Percentiles rank a stretch among this genome's conserved stretches.
phyloP scores from a whole-genome alignment of 208 protist species.

The Wallacemonas sp. region DNA sequence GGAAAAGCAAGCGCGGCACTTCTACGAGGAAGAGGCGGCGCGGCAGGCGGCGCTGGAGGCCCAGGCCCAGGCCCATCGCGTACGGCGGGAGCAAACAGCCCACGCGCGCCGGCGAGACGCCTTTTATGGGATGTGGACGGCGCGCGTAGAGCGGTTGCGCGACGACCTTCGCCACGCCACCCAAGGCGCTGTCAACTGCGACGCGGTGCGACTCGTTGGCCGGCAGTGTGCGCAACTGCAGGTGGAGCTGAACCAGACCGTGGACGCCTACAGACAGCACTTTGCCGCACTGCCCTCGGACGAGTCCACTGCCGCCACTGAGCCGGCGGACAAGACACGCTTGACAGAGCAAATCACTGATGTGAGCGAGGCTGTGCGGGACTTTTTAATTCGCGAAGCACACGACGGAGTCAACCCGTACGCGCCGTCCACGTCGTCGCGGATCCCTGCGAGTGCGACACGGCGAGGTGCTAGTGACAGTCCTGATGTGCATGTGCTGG shows the following conservation, averaged over 20 bases:
- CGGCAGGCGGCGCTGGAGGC: constrained; percentile 10
- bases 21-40: constrained; percentile 17
- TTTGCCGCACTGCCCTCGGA: too few relatives aligned
- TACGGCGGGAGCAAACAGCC: constrained; percentile 14
- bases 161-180: constrained; percentile 23
- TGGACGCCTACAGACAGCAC: constrained; percentile 23
- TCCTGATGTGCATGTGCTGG: too few relatives aligned
- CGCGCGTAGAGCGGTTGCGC: constrained; percentile 12
- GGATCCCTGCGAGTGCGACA: background rate
- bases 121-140: constrained; percentile 21
- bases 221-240: constrained; percentile 25
- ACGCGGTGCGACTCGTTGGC: constrained; percentile 12
- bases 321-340: constrained; percentile 8
- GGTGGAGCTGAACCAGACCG: constrained; percentile 21
- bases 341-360: background rate
- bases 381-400: background rate
- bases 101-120: constrained; percentile 18
- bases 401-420: constrained; percentile 4
- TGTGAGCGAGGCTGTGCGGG: constrained; percentile 2
- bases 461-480: too few relatives aligned
- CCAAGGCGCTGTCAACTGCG: background rate
- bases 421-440: background rate
- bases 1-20: constrained; percentile 13
- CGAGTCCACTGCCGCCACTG: too few relatives aligned
- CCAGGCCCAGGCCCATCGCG: constrained; percentile 12